phyloP scores from a whole-genome alignment of 495 filamentous ascomycete genomes.

The Xylaria venustula region DNA sequence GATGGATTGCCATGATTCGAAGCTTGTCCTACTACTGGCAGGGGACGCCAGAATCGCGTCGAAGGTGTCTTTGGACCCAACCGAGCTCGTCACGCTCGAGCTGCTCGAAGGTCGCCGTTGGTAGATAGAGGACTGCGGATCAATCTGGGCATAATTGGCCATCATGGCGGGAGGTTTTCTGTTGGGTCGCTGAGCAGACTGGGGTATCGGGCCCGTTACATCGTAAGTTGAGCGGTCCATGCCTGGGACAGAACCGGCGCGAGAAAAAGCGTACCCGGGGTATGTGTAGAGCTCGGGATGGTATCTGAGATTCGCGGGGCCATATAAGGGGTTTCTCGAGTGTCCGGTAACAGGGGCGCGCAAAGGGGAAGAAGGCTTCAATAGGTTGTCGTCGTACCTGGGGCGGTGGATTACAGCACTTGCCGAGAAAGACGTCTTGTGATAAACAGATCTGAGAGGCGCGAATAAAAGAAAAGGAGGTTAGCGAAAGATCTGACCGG shows the following conservation, averaged over 20 bases:
- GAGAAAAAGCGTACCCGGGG: constrained; percentile 7
- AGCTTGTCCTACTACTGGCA: constrained; percentile 40
- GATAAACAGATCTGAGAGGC: constrained; percentile 15
- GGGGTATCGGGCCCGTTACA: constrained; percentile 18
- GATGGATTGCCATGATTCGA: constrained; percentile 38
- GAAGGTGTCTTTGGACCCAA: constrained; percentile 27
- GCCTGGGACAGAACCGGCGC: neutral
- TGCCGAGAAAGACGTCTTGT: constrained; percentile 22
- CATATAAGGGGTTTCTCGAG: constrained; percentile 10
- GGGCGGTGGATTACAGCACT: constrained; percentile 15
- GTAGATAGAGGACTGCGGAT: constrained; percentile 20
- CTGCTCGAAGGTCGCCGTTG: constrained; percentile 24
- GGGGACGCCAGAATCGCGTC: constrained; percentile 30
- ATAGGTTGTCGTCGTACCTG: constrained; percentile 17
- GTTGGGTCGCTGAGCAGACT: constrained; percentile 17
- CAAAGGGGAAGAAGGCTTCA: constrained; percentile 11
- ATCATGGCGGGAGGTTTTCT: constrained; percentile 23
- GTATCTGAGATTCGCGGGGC: constrained; percentile 16
- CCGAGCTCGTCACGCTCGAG: constrained; percentile 27
- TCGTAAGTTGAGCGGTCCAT: constrained; percentile 21
- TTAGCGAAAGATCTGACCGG: constrained; percentile 21
- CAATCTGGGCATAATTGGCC: constrained; percentile 31
- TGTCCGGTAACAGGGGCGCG: neutral
- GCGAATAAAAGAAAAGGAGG: constrained; percentile 15
- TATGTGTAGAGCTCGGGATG: constrained; percentile 16